These are phyloP conservation scores for Pleomassaria siparia DNA, from an alignment of 2,329 filamentous ascomycete species.

Conservation along the genomic window DNA sequence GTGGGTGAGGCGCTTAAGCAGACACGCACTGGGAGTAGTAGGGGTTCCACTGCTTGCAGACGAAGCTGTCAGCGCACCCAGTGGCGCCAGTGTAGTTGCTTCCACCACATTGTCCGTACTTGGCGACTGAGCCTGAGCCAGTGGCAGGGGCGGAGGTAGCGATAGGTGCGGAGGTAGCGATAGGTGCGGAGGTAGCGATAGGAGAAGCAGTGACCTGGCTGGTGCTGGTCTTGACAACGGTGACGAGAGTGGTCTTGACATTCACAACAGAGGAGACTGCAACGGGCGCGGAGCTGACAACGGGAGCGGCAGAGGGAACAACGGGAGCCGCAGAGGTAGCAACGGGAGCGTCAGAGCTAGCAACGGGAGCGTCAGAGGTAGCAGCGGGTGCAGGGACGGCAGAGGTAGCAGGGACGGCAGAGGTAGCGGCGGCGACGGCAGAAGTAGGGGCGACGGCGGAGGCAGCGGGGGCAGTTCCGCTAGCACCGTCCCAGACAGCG, in stretches of 20 bases:
- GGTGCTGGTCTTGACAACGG: constrained; percentile 12
- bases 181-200: constrained; percentile 10
- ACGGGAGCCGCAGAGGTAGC: constrained; percentile 8
- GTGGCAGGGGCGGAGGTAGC: constrained; percentile 19
- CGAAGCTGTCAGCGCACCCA: constrained; percentile 41
- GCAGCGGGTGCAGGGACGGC: constrained; percentile 7
- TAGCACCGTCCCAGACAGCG: constrained; percentile 39
- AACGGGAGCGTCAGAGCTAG: constrained; percentile 18
- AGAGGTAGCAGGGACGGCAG: constrained; percentile 10
- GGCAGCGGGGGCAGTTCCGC: constrained; percentile 13
- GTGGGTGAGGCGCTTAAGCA: constrained; percentile 6
- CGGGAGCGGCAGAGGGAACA: not conserved
- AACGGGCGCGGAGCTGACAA: not conserved
- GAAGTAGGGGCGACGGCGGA: constrained; percentile 10
- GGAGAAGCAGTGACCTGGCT: constrained; percentile 9
- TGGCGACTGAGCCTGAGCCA: constrained; percentile 22
- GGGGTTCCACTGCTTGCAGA: constrained; percentile 45
- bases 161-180: constrained; percentile 8
- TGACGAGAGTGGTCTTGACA: constrained; percentile 10
- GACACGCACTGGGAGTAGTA: constrained; percentile 52
- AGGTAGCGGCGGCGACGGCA: constrained; percentile 10
- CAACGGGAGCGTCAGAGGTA: constrained; percentile 1
- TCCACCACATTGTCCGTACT: constrained; percentile 51
- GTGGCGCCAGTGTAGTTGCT: constrained; percentile 45
- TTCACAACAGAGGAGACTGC: constrained; percentile 1